phyloP scores from a whole-genome alignment of 257 asterid genomes.

The Galeopsis tetrahit region DNA sequence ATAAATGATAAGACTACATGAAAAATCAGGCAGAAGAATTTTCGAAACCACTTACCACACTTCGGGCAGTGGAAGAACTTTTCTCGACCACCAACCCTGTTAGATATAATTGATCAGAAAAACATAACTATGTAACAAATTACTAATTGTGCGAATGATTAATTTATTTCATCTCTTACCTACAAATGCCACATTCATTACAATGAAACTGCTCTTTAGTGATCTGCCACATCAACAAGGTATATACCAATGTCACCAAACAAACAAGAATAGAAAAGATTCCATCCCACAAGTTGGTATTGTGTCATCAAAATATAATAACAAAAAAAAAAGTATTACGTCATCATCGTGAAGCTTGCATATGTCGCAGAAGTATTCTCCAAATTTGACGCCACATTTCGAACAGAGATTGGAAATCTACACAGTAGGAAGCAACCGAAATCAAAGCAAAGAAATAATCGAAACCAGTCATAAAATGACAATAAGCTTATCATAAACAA shows the following conservation, averaged over 20 bases:
- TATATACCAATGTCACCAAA: conserved; percentile 27
- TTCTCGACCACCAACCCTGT: conserved; percentile 93
- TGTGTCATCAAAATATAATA: conserved; percentile 25
- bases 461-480: conserved; percentile 15
- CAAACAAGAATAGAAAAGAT: conserved; percentile 20
- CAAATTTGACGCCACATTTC: conserved; percentile 80
- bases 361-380: conserved; percentile 80
- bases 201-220: conserved; percentile 81
- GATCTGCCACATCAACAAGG: conserved; percentile 51
- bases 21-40: not conserved
- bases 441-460: conserved; percentile 22
- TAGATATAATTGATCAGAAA: conserved; percentile 32
- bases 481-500: conserved; percentile 21
- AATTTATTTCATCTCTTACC: conserved; percentile 51
- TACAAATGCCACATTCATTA: conserved; percentile 90
- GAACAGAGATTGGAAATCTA: conserved; percentile 71
- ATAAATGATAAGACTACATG: conserved; percentile 17
- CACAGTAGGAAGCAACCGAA: conserved; percentile 25
- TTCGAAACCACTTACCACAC: conserved; percentile 63
- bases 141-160: not conserved
- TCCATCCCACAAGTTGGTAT: conserved; percentile 2
- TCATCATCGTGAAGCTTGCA: conserved; percentile 89
- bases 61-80: conserved; percentile 85
- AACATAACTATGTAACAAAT: not conserved
- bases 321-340: conserved; percentile 47